Percentiles rank a stretch among this genome's conserved stretches.
These are phyloP conservation scores for Cadophora luteo-olivacea DNA, from an alignment of 2,329 filamentous ascomycete species.

Conservation along the genomic window DNA sequence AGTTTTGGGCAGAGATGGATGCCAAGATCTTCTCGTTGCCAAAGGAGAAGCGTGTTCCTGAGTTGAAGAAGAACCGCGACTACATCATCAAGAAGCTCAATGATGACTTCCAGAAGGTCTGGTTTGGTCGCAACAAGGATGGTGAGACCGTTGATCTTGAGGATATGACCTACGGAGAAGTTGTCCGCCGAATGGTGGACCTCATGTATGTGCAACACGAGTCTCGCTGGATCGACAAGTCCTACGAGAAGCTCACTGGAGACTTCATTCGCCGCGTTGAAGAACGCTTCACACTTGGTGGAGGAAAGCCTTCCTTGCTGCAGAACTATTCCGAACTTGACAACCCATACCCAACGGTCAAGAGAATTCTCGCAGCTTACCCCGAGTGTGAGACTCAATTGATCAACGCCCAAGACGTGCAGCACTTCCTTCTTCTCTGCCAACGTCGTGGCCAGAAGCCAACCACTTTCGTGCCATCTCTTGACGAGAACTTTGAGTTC, in stretches of 20 bases:
- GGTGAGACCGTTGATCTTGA: constrained; percentile 86
- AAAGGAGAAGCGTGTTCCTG: constrained; percentile 85
- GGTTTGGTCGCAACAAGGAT: constrained; percentile 86
- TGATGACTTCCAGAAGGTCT: constrained; percentile 95
- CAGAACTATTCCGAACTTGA: constrained; percentile 91
- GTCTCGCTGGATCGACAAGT: constrained; percentile 88
- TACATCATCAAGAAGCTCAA: constrained; percentile 97
- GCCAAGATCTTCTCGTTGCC: constrained; percentile 96
- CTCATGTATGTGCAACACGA: constrained; percentile 93
- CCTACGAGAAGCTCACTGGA: constrained; percentile 81
- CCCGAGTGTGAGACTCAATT: constrained; percentile 88
- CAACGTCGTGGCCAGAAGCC: constrained; percentile 94
- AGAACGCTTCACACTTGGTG: constrained; percentile 83
- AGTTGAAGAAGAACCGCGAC: constrained; percentile 85
- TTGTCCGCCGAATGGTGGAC: constrained; percentile 85
- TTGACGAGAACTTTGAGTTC: constrained; percentile 98
- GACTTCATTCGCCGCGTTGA: constrained; percentile 98
- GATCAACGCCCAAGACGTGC: constrained; percentile 97
- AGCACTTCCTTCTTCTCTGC: constrained; percentile 94
- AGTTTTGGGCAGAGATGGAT: constrained; percentile 99
- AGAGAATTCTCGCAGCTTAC: constrained; percentile 81
- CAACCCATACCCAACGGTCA: constrained; percentile 78
- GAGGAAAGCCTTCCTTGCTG: constrained; percentile 79
- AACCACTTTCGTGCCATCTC: constrained; percentile 91
- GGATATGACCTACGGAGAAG: constrained; percentile 94